Evolutionary conservation across 352 stramenopile species (phyloP).

Genomic region (Elongisporangium senticosum): DNA sequence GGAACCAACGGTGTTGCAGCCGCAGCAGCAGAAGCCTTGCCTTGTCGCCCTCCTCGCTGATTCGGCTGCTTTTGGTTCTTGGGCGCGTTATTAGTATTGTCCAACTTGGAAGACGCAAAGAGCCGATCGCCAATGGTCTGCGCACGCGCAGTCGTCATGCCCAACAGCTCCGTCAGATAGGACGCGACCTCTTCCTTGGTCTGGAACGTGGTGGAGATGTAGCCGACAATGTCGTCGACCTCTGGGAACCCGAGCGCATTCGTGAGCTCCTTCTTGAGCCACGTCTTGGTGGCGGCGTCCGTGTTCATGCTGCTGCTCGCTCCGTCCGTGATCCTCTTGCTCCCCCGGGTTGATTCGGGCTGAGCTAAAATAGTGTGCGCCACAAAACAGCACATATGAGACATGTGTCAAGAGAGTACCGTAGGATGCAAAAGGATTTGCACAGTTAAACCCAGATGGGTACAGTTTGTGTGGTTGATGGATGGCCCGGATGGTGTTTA

Average conservation of each 20-base stretch:
- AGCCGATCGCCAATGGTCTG: slow-evolving; percentile 43
- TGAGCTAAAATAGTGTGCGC: not conserved
- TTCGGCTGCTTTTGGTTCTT: slow-evolving; percentile 4
- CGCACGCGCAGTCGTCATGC: slow-evolving; percentile 37
- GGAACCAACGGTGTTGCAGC: slow-evolving; percentile 23
- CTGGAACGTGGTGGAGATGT: slow-evolving; percentile 42
- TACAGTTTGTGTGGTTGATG: not conserved
- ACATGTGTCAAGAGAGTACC: not conserved
- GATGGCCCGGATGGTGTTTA: not conserved
- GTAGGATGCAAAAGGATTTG: not conserved
- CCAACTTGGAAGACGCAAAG: slow-evolving; percentile 18
- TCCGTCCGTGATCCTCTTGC: not conserved
- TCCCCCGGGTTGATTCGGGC: not conserved
- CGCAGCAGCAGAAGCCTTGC: not conserved
- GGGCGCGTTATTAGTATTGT: not conserved
- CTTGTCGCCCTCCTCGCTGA: slow-evolving; percentile 3
- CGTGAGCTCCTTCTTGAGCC: slow-evolving; percentile 56
- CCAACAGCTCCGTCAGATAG: slow-evolving; percentile 68
- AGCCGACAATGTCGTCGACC: slow-evolving; percentile 62
- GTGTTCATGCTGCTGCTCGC: slow-evolving; percentile 10
- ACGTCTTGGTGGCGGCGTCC: slow-evolving; percentile 26
- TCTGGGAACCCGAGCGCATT: slow-evolving; percentile 61
- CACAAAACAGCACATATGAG: not conserved
- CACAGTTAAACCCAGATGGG: not conserved
- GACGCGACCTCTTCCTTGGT: slow-evolving; percentile 36